phyloP scores from a whole-genome alignment of 768 basidiomycete genomes.

The Kwoniella heveanensis region DNA sequence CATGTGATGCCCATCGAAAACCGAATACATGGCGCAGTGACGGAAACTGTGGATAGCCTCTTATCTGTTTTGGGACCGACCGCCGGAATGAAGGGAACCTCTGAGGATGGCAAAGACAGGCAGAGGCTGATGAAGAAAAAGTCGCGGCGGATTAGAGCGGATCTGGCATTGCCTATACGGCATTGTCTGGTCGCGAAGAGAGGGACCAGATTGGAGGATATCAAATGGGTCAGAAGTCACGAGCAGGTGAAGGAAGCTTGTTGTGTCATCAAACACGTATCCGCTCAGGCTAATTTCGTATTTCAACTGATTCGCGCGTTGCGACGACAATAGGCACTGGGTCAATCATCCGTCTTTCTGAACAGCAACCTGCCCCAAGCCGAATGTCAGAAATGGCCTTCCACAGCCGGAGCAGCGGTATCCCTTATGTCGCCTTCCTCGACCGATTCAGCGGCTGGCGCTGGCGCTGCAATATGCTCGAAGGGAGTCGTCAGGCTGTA shows the following conservation, averaged over 20 bases:
- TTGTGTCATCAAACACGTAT: no score
- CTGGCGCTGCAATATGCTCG: constrained; percentile 51
- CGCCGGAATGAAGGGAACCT: no score
- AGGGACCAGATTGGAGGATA: constrained; percentile 40
- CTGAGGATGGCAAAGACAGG: no score
- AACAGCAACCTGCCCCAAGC: constrained; percentile 34
- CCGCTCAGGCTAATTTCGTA: no score
- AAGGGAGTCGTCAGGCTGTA: constrained; percentile 29
- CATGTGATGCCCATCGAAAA: constrained; percentile 53
- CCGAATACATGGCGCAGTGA: constrained; percentile 51
- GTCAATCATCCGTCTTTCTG: constrained; percentile 51
- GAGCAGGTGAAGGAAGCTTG: constrained; percentile 48
- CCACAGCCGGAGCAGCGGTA: constrained; percentile 52
- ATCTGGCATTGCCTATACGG: constrained; percentile 37
- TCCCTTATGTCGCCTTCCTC: constrained; percentile 18
- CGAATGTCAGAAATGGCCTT: constrained; percentile 28
- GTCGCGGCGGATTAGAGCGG: constrained; percentile 31
- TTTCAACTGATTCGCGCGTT: neutral
- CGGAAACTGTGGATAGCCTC: constrained; percentile 47
- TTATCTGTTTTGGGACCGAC: constrained; percentile 15
- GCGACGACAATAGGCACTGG: constrained; percentile 43
- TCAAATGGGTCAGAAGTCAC: constrained; percentile 51
- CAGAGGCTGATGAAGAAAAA: constrained; percentile 3
- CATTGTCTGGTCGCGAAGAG: constrained; percentile 46
- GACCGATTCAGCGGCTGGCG: constrained; percentile 6